Base-by-base conservation (phyloP, 495 filamentous ascomycete genomes). In the Trichoderma parareesei region DNA sequence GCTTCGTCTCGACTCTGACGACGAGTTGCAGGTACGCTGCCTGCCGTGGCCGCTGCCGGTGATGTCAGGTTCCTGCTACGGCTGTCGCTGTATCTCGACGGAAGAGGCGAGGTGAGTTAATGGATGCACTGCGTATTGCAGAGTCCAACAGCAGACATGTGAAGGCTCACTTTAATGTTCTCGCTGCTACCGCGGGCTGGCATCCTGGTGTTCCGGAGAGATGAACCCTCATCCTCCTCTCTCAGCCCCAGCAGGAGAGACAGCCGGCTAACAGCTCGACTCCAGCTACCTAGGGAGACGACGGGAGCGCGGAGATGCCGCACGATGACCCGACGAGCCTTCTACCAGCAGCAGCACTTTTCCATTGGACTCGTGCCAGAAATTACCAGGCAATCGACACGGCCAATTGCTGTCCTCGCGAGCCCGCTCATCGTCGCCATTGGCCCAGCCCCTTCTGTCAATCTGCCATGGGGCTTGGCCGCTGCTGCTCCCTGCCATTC, bases 221-320 rank as follows among this genome's bases (percentile, higher is more conserved):
- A 27, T 27, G 27, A 27, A 27, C 27, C 27, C 27, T 27, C 27
- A 27, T 27, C 27, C 27, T 27, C 27, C 27, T 27, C 27, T 27
- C 27, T 27, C 27, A 27, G 27, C 27, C 27, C 27, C 27, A 27
- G 27, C 27, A 27, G 27, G 27, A 27, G 27, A 27, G 27, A 27
- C 27, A 2, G 27, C 27, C 27, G 2, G 27, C 27, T 27, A 27
- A 27, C 27, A 27, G 27, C 27, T 18, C 18, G 16, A 18, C 16
- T 20, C 16, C 18, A 4, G 4, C 46, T 18, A 57, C 9, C 20
- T 57, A 57, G 16, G 37, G 53, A n/a, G n/a, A n/a, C n/a, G n/a
- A n/a, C n/a, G n/a, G n/a, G n/a, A 37, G 53, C 53, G 27, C 53
- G 53, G 53, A 37, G 53, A 57, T 35, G 53, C 53, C 53, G 53